Percentiles rank a stretch among this genome's conserved stretches.
phyloP scores from a whole-genome alignment of 73 alveolate genomes.

The Paramecium bursaria region DNA sequence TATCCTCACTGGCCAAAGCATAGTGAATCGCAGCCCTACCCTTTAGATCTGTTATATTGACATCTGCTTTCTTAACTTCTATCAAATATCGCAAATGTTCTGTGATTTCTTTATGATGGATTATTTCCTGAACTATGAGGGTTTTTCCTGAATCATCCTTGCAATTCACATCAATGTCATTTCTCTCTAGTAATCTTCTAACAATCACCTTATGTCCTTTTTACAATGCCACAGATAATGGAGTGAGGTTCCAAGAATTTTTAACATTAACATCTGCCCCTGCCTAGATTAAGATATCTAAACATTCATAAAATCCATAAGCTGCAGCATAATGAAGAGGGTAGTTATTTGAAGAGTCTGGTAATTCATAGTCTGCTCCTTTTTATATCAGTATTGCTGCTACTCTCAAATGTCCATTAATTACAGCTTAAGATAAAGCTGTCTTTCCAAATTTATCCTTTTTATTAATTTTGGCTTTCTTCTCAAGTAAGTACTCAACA shows the following conservation, averaged over 20 bases:
- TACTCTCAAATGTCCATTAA: conserved; percentile 91
- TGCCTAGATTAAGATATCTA: conserved; percentile 84
- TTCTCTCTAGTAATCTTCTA: conserved; percentile 84
- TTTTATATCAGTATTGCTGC: conserved; percentile 81
- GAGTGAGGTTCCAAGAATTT: conserved; percentile 96
- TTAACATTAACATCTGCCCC: conserved; percentile 94
- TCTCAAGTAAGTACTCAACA: conserved; percentile 82
- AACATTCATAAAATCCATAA: conserved; percentile 90
- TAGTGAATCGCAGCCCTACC: conserved; percentile 92
- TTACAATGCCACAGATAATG: conserved; percentile 91
- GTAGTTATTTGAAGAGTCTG: conserved; percentile 91
- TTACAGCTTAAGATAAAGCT: conserved; percentile 92
- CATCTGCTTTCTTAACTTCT: conserved; percentile 91
- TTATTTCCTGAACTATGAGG: too few species aligned
- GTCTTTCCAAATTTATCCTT: conserved; percentile 93
- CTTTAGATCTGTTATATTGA: conserved; percentile 86
- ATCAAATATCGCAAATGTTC: conserved; percentile 83
- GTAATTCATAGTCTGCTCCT: conserved; percentile 92
- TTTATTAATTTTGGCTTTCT: conserved; percentile 86
- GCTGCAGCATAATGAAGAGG: conserved; percentile 99
- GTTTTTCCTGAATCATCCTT: conserved; percentile 96
- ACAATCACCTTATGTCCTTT: conserved; percentile 91
- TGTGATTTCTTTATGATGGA: too few species aligned
- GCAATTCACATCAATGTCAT: conserved; percentile 90
- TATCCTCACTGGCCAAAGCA: conserved; percentile 70